A percentile compares a stretch with the other conserved stretches of the same genome.
These are phyloP conservation scores for Cinnamomum micranthum DNA, from an alignment of 164 flowering plant species.

Conservation along the genomic window DNA sequence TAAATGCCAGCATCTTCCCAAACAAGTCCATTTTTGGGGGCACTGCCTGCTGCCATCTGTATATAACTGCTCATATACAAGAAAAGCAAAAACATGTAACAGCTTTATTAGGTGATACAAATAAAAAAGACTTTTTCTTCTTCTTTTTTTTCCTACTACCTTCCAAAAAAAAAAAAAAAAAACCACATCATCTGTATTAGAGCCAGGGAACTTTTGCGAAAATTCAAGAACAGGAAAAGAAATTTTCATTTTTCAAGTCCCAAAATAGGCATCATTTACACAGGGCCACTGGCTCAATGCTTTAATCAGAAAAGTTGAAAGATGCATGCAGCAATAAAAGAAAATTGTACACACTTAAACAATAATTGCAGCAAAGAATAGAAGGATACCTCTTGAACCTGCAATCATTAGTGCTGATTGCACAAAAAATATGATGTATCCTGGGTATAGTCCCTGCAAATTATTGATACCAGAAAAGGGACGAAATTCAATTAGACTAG, in stretches of 20 bases:
- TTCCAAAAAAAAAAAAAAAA: background rate
- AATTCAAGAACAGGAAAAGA: background rate
- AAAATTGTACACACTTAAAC: background rate
- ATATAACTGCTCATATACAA: constrained; percentile 53
- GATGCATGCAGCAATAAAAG: background rate
- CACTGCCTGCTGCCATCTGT: constrained; percentile 86
- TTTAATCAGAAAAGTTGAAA: constrained; percentile 9
- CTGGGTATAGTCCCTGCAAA: constrained; percentile 91
- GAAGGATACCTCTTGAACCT: constrained; percentile 80
- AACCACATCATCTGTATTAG: too few species aligned
- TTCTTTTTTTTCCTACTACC: background rate
- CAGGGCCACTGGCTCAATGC: too few species aligned
- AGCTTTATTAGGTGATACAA: background rate
- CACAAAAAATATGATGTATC: constrained; percentile 91
- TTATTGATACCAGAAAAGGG: background rate
- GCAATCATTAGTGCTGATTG: constrained; percentile 96
- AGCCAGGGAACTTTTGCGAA: too few species aligned
- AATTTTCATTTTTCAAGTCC: background rate
- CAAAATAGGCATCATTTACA: too few species aligned
- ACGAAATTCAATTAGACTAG: too few species aligned
- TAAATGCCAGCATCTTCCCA: constrained; percentile 40
- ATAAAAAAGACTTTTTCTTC: too few species aligned
- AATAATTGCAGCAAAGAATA: background rate
- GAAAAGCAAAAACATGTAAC: background rate
- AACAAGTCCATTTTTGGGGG: constrained; percentile 39